Base-by-base conservation (phyloP, 2,329 filamentous ascomycete species). In the Fusarium paranaense region DNA sequence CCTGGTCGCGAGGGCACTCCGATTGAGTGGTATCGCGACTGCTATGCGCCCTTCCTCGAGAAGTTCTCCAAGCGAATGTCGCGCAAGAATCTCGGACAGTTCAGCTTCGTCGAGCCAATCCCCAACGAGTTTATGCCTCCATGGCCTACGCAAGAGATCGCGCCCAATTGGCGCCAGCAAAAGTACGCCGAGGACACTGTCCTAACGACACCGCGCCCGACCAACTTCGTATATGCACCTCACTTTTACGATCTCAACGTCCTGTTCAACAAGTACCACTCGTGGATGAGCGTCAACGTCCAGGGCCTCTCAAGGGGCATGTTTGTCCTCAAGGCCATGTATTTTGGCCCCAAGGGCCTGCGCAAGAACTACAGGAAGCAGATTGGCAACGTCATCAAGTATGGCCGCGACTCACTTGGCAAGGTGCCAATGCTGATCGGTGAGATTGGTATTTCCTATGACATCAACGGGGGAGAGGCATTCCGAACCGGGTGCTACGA, bases 191-290 rank as follows among this genome's bases (percentile, higher is more conserved):
- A 72, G 40, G 77, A 75, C 35, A 81, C 77, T 0, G 70, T 79
- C 37, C 78, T 83, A 7, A 68, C 75, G 3, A 70, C 75, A 9
- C 69, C 70, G 13, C 79, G 78, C 13, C 83, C 79, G 2, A 56
- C 42, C 13, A 82, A 81, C 69, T 70, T 85, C n/a, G 82, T 84
- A 14, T 85, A 83, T 57, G 82, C 83, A 0, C 83, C 83, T 6
- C 83, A 85, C 67, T 85, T 85, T 67, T 85, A 85, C 66, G 83
- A 85, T 45, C 79, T 85, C 20, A 83, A 85, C 38, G 83, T 84
- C 0, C 67, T 85, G 1, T 85, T 83, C 66, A 81, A 78, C 71
- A 83, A 83, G 58, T 70, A 74, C 20, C 82, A 83, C 60, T 76
- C 75, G 0, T 80, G 78, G 70, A 82, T 83, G 81, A 82, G 81